phyloP scores from a whole-genome alignment of 2,329 filamentous ascomycete species.

The Xylariales sp. region DNA sequence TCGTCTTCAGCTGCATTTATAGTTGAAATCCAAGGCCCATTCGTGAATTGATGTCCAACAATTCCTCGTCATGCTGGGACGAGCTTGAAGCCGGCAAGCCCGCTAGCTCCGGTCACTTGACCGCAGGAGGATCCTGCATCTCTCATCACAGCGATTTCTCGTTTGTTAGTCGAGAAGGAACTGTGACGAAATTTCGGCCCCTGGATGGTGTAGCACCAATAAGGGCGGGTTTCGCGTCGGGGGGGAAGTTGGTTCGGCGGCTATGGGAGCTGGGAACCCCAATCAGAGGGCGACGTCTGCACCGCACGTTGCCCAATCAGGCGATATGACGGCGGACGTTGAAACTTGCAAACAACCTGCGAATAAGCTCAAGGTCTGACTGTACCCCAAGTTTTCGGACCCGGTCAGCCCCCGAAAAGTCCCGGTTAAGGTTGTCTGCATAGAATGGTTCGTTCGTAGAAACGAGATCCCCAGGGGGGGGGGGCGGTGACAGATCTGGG shows the following conservation, averaged over 20 bases:
- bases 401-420: background rate
- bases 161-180: background rate
- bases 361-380: background rate
- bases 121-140: background rate
- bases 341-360: background rate
- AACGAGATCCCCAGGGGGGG: no score
- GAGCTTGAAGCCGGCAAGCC: no score
- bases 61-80: no score
- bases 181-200: constrained; percentile 2
- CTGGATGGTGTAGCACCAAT: background rate
- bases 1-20: no score
- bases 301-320: constrained; percentile 5
- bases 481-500: no score
- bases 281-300: background rate
- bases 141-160: constrained; percentile 1
- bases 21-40: no score
- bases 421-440: no score
- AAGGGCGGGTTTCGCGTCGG: background rate
- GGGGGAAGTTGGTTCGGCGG: constrained; percentile 1
- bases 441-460: no score
- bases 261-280: background rate
- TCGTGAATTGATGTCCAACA: no score
- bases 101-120: constrained; percentile 5
- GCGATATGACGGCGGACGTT: constrained; percentile 4
- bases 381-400: background rate